Evolutionary conservation across 2,329 filamentous ascomycete genomes (phyloP), one percentile per base, ranked within the genome.

Genomic region (Stemphylium beticola): DNA sequence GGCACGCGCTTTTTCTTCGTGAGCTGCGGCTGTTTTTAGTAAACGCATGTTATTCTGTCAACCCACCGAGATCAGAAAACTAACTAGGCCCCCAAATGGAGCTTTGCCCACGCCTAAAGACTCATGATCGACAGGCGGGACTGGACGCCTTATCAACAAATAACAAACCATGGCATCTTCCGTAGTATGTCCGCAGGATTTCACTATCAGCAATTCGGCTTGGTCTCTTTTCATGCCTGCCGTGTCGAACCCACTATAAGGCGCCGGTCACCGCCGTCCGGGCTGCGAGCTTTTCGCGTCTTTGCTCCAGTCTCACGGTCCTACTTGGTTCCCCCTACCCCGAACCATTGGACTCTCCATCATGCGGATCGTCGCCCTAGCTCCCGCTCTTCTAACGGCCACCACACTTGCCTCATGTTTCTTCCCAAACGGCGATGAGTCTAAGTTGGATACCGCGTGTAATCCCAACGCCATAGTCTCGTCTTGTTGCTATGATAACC

Each of bases 401-500:
- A 49, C 45, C 17, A 49, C 56, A 6, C 10, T 57, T 6, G 59
- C 57, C 11, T 38, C 57, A 2, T 64, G 63, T 43, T 58, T 55
- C 36, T 66, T 64, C n/a, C 61, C 61, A 2, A 60, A 64, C 41
- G 61, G 61, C 24, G 22, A 31, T 15, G 37, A 40, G 12, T 51
- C 55, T 15, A 42, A 22, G 15, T 31, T 44, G 17, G 61, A 64
- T 40, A 64, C 61, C 8, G 61, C 59, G 11, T 64, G 61, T 44
- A 55, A 60, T 26, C 59, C 58, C 15, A 55, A 58, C 29, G 59
- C 58, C 12, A 42, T 62, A 24, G 67, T 67, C 3, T 68, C 65
- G 8, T 57, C 61, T 1, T 71, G 66, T 47, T 70, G 68, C 44
- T 71, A 54, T 37, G 57, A 68, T 12, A 55, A 62, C 14, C 68